Percentiles rank a stretch among this genome's conserved stretches.
These are phyloP conservation scores for Brassica balearica DNA, from an alignment of 441 rosid species.

Conservation along the genomic window DNA sequence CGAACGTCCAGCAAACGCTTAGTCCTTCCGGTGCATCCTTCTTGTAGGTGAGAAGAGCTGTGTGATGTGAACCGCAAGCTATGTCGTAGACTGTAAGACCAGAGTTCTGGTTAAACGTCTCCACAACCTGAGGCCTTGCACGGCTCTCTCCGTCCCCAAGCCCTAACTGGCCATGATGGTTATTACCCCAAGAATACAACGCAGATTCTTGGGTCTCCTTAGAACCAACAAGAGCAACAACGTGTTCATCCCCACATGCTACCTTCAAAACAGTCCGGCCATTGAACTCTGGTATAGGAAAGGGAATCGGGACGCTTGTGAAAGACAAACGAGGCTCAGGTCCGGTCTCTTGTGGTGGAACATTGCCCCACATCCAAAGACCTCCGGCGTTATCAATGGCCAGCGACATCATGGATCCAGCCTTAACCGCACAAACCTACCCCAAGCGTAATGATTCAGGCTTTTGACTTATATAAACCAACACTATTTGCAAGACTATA, in stretches of 20 bases:
- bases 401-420: constrained; percentile 89
- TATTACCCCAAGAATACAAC: constrained; percentile 87
- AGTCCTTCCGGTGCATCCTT: constrained; percentile 58
- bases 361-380: constrained; percentile 96
- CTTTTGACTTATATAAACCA: constrained; percentile 3
- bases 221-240: constrained; percentile 69
- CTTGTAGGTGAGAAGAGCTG: constrained; percentile 70
- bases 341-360: constrained; percentile 56
- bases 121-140: constrained; percentile 61
- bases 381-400: constrained; percentile 78
- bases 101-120: constrained; percentile 59
- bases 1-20: constrained; percentile 86
- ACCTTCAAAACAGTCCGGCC: constrained; percentile 86
- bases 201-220: constrained; percentile 59
- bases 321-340: constrained; percentile 52
- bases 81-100: constrained; percentile 69
- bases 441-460: constrained; percentile 11
- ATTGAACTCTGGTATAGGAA: constrained; percentile 63
- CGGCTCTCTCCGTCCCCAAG: constrained; percentile 73
- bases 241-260: constrained; percentile 92
- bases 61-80: constrained; percentile 90
- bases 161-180: constrained; percentile 82
- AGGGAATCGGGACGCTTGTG: constrained; percentile 58
- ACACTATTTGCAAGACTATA: constrained; percentile 28
- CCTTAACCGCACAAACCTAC: constrained; percentile 74